These are phyloP conservation scores for Hyaloperonospora brassicae DNA, from an alignment of 352 stramenopile genomes.

Conservation along the genomic window DNA sequence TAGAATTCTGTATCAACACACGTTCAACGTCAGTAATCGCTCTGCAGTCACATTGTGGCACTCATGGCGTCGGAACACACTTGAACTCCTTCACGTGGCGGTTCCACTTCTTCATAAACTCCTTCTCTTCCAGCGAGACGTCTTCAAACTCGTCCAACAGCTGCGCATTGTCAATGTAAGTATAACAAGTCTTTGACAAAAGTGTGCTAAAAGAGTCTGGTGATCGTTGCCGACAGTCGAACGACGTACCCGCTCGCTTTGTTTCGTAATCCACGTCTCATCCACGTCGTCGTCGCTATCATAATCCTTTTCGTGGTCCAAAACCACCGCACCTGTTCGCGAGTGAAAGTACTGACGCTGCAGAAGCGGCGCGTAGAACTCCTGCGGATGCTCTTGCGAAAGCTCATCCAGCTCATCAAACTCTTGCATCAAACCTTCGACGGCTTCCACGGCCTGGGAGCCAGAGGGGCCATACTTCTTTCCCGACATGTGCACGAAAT, in stretches of 20 bases:
- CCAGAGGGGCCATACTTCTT: constrained; percentile 34
- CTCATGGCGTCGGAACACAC: constrained; percentile 20
- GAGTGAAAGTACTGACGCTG: constrained; percentile 87
- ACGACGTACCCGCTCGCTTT: constrained; percentile 60
- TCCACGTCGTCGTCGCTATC: constrained; percentile 86
- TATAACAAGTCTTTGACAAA: constrained; percentile 5
- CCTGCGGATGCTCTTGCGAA: constrained; percentile 42
- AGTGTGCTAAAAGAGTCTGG: not conserved
- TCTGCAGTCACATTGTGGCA: not conserved
- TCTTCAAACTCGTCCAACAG: constrained; percentile 86
- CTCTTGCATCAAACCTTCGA: constrained; percentile 61
- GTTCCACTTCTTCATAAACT: constrained; percentile 90
- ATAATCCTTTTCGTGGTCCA: constrained; percentile 79
- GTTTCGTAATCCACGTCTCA: constrained; percentile 83
- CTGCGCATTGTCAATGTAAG: constrained; percentile 16
- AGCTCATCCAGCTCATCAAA: constrained; percentile 65
- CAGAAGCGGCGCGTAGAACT: constrained; percentile 67
- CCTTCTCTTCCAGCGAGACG: constrained; percentile 78
- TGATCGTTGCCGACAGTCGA: not conserved
- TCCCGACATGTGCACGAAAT: constrained; percentile 55
- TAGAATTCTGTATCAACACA: constrained; percentile 42
- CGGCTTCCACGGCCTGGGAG: constrained; percentile 26
- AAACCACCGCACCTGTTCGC: constrained; percentile 68
- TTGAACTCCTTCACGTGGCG: constrained; percentile 72
- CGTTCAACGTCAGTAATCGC: constrained; percentile 8